Evolutionary conservation across 1,284 basidiomycete species (phyloP).

Genomic region (Albatrellus sp.): DNA sequence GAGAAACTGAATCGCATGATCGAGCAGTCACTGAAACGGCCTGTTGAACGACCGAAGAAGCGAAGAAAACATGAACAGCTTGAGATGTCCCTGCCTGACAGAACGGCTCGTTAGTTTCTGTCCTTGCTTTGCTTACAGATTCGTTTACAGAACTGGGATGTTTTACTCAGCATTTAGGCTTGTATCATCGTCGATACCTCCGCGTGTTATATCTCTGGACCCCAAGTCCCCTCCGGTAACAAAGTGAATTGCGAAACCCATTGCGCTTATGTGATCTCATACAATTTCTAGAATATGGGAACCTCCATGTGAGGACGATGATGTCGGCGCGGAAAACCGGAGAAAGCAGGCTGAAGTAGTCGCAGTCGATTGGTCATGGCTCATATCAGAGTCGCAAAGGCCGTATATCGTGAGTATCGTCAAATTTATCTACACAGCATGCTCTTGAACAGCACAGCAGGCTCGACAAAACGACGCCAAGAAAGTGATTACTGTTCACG

Average conservation of each 20-base stretch:
- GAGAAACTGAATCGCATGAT: slow-evolving; percentile 6
- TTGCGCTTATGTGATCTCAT: not conserved
- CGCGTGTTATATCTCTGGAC: slow-evolving; percentile 16
- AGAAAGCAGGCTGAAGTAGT: slow-evolving; percentile 15
- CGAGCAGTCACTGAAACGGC: not conserved
- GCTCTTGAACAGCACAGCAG: slow-evolving; percentile 6
- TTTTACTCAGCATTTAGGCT: slow-evolving; percentile 19
- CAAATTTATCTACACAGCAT: not conserved
- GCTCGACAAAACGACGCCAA: slow-evolving; percentile 7
- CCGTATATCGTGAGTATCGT: slow-evolving; percentile 14
- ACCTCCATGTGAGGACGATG: slow-evolving; percentile 19
- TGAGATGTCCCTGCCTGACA: not conserved
- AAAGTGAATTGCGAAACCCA: slow-evolving; percentile 12
- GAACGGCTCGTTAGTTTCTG: not conserved
- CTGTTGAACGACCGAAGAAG: slow-evolving; percentile 5
- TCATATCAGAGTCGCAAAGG: slow-evolving; percentile 14
- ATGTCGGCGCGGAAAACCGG: slow-evolving; percentile 16
- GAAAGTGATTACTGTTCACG: slow-evolving; percentile 9
- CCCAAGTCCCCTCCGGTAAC: slow-evolving; percentile 15
- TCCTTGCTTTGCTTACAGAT: not conserved
- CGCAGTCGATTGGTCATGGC: slow-evolving; percentile 20
- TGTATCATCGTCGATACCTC: slow-evolving; percentile 15
- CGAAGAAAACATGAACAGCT: slow-evolving; percentile 3
- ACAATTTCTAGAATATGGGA: slow-evolving; percentile 14
- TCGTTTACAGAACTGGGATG: not conserved